Evolutionary conservation across 106 monocot genomes (phyloP).

Genomic region (Acanthochlamys bracteata): DNA sequence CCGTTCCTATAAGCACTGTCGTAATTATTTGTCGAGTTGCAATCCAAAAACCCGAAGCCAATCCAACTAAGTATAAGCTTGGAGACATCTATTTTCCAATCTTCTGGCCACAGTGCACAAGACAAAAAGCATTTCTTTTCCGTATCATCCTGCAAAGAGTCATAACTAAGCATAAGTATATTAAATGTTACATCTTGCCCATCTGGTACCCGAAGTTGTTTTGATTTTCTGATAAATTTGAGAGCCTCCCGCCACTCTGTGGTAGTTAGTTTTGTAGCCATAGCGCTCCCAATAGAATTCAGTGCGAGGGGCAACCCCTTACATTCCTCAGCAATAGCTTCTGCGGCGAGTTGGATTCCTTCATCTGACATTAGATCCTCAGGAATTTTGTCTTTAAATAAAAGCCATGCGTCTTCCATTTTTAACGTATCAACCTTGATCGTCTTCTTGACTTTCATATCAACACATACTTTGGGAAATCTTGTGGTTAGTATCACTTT

Average conservation of each 20-base stretch:
- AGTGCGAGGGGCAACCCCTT: slow-evolving; percentile 36
- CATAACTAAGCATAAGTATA: slow-evolving; percentile 29
- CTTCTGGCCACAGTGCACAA: slow-evolving; percentile 23
- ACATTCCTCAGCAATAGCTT: slow-evolving; percentile 16
- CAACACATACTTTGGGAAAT: slow-evolving; percentile 5
- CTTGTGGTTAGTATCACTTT: slow-evolving; percentile 33
- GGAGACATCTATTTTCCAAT: not conserved
- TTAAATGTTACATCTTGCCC: not conserved
- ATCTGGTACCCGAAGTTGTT: not conserved
- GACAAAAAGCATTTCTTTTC: slow-evolving; percentile 18
- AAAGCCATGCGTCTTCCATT: slow-evolving; percentile 9
- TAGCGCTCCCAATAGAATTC: slow-evolving; percentile 11
- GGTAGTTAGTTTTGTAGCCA: slow-evolving; percentile 10
- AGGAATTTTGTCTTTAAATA: slow-evolving; percentile 24
- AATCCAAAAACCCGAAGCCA: slow-evolving; percentile 42
- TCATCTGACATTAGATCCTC: slow-evolving; percentile 4
- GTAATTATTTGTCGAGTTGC: slow-evolving; percentile 10
- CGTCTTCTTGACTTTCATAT: slow-evolving; percentile 13
- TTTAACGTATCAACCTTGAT: slow-evolving; percentile 22
- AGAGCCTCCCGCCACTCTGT: slow-evolving; percentile 13
- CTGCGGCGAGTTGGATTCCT: slow-evolving; percentile 9
- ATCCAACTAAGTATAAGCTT: slow-evolving; percentile 27
- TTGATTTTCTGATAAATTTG: slow-evolving; percentile 1
- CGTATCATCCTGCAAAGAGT: slow-evolving; percentile 6
- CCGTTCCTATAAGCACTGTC: slow-evolving; percentile 11